Evolutionary conservation across 306 rosid genomes (phyloP).

Genomic region (Castanea mollissima): DNA sequence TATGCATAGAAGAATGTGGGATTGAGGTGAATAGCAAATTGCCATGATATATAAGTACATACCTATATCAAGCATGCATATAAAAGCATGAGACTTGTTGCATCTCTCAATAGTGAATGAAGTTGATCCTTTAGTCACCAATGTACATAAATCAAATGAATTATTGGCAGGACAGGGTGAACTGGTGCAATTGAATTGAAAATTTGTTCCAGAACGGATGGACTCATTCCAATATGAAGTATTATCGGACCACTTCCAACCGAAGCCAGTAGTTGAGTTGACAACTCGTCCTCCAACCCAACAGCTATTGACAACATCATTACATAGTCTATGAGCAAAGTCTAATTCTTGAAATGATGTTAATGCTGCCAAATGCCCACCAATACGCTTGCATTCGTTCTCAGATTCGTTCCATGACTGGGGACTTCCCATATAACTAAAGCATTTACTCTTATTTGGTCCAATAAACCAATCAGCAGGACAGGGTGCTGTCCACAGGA

Average conservation of each 20-base stretch:
- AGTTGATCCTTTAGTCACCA: conserved; percentile 42
- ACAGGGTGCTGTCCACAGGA: conserved; percentile 55
- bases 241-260: conserved; percentile 85
- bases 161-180: conserved; percentile 41
- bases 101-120: conserved; percentile 57
- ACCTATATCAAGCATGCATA: conserved; percentile 79
- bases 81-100: conserved; percentile 46
- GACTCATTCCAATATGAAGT: conserved; percentile 62
- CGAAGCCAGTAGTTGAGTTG: conserved; percentile 48
- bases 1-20: not conserved
- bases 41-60: conserved; percentile 11
- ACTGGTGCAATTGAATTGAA: conserved; percentile 48
- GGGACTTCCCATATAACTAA: conserved; percentile 38
- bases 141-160: conserved; percentile 50
- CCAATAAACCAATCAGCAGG: conserved; percentile 65
- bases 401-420: conserved; percentile 88
- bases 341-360: conserved; percentile 53
- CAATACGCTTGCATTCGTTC: conserved; percentile 49
- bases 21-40: not conserved
- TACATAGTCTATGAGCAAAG: conserved; percentile 60
- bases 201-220: conserved; percentile 29
- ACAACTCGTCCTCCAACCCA: conserved; percentile 81
- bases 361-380: conserved; percentile 73
- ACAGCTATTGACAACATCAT: conserved; percentile 45
- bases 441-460: conserved; percentile 63